Conservation (phyloP, 2,329 filamentous ascomycete species). For the Clonostachys chloroleuca region DNA sequence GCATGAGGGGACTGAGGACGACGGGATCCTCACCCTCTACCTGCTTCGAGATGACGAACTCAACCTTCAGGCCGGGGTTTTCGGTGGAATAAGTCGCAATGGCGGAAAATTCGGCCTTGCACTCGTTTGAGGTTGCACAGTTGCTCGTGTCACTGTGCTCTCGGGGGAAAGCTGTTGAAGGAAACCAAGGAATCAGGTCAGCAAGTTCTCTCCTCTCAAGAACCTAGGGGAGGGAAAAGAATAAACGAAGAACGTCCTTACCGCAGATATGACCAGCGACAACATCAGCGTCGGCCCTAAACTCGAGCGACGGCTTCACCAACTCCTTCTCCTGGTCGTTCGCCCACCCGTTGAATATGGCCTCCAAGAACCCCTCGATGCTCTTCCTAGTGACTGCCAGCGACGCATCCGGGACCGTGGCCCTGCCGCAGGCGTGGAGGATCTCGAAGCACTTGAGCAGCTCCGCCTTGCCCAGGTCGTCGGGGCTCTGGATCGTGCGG, state of each 20-base stretch:
- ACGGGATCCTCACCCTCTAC: neutral
- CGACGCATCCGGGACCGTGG: slow-evolving; percentile 14
- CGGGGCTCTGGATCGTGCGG: slow-evolving; percentile 11
- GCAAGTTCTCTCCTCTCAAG: neutral
- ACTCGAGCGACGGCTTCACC: slow-evolving; percentile 17
- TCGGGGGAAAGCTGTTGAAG: slow-evolving; percentile 6
- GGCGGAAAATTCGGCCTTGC: slow-evolving; percentile 13
- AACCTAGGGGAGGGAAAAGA: too few species aligned
- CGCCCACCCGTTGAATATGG: slow-evolving; percentile 18
- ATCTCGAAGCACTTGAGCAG: slow-evolving; percentile 23
- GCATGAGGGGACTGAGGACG: slow-evolving; percentile 16
- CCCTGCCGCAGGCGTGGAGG: slow-evolving; percentile 19
- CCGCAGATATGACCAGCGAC: slow-evolving; percentile 18
- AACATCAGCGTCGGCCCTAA: slow-evolving; percentile 16
- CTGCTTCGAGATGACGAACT: slow-evolving; percentile 14
- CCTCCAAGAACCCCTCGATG: slow-evolving; percentile 22
- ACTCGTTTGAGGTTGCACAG: slow-evolving; percentile 9
- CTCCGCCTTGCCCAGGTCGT: slow-evolving; percentile 17
- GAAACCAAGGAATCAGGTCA: neutral
- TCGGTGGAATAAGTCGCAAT: slow-evolving; percentile 15
- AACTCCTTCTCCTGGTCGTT: neutral
- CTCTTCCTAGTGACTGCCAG: slow-evolving; percentile 16
- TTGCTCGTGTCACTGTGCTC: slow-evolving; percentile 6
- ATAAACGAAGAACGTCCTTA: slow-evolving; percentile 6
- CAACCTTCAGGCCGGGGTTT: slow-evolving; percentile 16